phyloP scores from a whole-genome alignment of 2,329 filamentous ascomycete species.

The Pyricularia sp. region DNA sequence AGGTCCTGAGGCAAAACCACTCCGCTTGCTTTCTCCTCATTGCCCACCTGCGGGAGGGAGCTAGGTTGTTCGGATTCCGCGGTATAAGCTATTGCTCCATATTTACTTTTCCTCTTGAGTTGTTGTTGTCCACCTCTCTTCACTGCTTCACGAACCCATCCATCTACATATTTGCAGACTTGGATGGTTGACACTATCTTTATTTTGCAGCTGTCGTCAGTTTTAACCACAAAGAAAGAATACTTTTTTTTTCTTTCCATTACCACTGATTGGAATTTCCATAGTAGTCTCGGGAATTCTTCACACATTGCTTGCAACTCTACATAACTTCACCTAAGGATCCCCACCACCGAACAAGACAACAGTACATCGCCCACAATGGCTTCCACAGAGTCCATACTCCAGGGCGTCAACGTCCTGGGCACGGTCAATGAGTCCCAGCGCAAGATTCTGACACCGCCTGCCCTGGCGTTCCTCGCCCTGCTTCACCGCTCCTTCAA shows the following conservation, averaged over 20 bases:
- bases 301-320: not conserved
- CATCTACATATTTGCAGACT: not conserved
- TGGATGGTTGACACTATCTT: not conserved
- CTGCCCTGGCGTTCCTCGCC: conserved; percentile 83
- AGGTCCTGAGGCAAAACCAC: not conserved
- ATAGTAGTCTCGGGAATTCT: not conserved
- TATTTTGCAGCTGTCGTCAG: not conserved
- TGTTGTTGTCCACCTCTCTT: not conserved
- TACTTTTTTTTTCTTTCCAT: not conserved
- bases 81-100: conserved; percentile 1
- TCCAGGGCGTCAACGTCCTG: conserved; percentile 79
- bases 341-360: not conserved
- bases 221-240: not conserved
- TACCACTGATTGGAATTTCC: not conserved
- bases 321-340: not conserved
- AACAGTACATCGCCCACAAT: conserved; percentile 29
- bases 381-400: conserved; percentile 60
- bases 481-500: conserved; percentile 95
- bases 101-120: not conserved
- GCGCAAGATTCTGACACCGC: conserved; percentile 81
- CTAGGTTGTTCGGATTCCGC: not conserved
- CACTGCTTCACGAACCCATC: not conserved
- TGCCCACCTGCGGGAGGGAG: not conserved
- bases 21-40: not conserved
- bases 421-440: conserved; percentile 65